Percentiles rank a stretch among this genome's conserved stretches.
These are phyloP conservation scores for Apiotrichum gamsii DNA, from an alignment of 1,284 basidiomycete genomes.

Conservation along the genomic window DNA sequence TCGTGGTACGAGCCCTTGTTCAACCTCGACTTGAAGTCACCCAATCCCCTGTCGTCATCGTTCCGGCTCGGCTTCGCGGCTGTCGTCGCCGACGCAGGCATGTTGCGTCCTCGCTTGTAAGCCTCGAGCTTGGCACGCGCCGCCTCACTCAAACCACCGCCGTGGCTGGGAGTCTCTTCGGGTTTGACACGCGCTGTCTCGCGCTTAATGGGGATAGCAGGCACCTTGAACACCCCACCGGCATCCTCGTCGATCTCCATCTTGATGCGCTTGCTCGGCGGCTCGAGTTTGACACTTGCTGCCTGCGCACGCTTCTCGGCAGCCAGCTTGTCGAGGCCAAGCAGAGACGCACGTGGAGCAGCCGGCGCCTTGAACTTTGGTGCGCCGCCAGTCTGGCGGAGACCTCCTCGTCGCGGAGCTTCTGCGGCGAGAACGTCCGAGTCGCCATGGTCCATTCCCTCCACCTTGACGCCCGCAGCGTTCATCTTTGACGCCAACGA, in stretches of 20 bases:
- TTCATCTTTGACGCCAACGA: slow-evolving; percentile 34
- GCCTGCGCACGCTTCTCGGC: slow-evolving; percentile 70
- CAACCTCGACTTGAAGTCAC: slow-evolving; percentile 41
- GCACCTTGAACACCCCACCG: slow-evolving; percentile 72
- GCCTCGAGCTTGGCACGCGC: slow-evolving; percentile 70
- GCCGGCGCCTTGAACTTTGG: slow-evolving; percentile 71
- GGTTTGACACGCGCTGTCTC: slow-evolving; percentile 64
- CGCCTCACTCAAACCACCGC: slow-evolving; percentile 72
- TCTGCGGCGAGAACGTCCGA: slow-evolving; percentile 76
- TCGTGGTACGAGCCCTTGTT: slow-evolving; percentile 51
- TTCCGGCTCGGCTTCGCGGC: slow-evolving; percentile 19
- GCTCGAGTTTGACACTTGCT: slow-evolving; percentile 48
- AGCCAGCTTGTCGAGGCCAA: slow-evolving; percentile 81
- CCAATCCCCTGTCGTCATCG: slow-evolving; percentile 28
- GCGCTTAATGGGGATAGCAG: slow-evolving; percentile 56
- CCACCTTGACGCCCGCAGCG: slow-evolving; percentile 8
- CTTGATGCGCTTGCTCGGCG: slow-evolving; percentile 59
- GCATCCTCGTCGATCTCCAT: slow-evolving; percentile 51
- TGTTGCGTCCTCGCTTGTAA: slow-evolving; percentile 61
- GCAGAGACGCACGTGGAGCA: slow-evolving; percentile 63
- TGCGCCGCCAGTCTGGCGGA: slow-evolving; percentile 66
- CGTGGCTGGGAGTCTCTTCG: slow-evolving; percentile 89
- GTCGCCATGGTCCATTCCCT: slow-evolving; percentile 71
- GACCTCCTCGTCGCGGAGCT: slow-evolving; percentile 64
- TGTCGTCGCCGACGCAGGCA: slow-evolving; percentile 35